Evolutionary conservation across 2,329 filamentous ascomycete genomes (phyloP).

Genomic region (Colletotrichum higginsianum): DNA sequence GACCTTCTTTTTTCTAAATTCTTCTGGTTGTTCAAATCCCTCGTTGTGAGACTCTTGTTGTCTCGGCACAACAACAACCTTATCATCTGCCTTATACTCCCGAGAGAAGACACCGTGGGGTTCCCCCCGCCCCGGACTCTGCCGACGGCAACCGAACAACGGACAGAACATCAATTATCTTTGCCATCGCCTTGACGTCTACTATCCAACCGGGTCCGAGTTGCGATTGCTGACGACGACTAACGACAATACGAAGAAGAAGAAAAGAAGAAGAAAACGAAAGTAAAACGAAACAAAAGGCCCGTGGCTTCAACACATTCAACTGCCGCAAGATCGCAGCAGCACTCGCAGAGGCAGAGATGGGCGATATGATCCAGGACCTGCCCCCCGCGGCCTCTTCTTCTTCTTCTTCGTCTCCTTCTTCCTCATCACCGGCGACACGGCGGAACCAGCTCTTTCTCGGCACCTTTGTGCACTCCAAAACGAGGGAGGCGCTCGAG

Average conservation of each 20-base stretch:
- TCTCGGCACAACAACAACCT: constrained; percentile 2
- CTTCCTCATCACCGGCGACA: constrained; percentile 1
- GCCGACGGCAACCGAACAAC: constrained; percentile 22
- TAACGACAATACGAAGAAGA: too few species aligned
- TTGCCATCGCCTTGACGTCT: background rate
- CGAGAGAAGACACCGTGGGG: background rate
- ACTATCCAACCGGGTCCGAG: background rate
- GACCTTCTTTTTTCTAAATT: background rate
- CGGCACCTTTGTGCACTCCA: constrained; percentile 71
- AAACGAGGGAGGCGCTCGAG: constrained; percentile 62
- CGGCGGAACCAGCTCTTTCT: constrained; percentile 62
- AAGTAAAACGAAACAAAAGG: too few species aligned
- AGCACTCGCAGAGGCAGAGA: background rate
- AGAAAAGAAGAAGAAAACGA: too few species aligned
- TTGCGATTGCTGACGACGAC: background rate
- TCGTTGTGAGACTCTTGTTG: background rate
- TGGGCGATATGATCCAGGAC: constrained; percentile 41
- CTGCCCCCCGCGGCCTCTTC: constrained; percentile 21
- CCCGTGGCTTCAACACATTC: background rate
- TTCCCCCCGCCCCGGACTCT: background rate
- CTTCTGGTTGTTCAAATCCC: too few species aligned
- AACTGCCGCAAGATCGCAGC: background rate
- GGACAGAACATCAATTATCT: background rate
- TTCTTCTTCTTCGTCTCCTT: constrained; percentile 2
- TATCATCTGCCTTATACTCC: background rate